Conservation (phyloP, 169 alveolate species). For the Plasmodium relictum region DNA sequence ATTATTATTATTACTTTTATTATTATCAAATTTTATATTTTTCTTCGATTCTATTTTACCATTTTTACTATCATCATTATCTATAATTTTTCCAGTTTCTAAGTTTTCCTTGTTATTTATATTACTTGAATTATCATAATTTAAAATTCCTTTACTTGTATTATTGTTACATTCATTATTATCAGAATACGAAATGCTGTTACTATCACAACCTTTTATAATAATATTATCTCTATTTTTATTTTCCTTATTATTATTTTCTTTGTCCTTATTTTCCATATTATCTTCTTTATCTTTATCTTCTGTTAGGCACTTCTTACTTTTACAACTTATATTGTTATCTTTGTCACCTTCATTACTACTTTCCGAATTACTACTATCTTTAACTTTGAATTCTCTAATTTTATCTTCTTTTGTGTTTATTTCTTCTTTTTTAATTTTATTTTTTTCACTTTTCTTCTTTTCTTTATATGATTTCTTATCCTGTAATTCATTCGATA, state of each 20-base stretch:
- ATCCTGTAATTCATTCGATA: neutral
- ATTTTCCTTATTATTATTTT: neutral
- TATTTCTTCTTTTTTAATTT: slow-evolving; percentile 1
- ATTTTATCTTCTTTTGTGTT: neutral
- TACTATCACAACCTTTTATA: neutral
- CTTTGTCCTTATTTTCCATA: neutral
- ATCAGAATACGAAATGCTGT: neutral
- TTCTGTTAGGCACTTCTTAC: too few relatives aligned
- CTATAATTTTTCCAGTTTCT: neutral
- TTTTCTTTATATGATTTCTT: slow-evolving; percentile 1
- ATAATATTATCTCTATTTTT: neutral
- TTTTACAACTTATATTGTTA: too few relatives aligned
- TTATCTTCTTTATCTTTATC: neutral
- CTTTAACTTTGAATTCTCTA: neutral
- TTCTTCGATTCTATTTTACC: neutral
- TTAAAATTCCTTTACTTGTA: neutral
- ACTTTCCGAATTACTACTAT: neutral
- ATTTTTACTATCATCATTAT: neutral
- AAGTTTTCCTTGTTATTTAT: neutral
- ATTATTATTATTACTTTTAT: neutral
- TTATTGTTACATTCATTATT: neutral
- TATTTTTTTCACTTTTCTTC: neutral
- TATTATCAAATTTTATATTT: neutral
- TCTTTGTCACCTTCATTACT: too few relatives aligned
- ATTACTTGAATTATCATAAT: neutral